Evolutionary conservation across 129 eudicot species (phyloP).

Genomic region (Flaveria linearis): DNA sequence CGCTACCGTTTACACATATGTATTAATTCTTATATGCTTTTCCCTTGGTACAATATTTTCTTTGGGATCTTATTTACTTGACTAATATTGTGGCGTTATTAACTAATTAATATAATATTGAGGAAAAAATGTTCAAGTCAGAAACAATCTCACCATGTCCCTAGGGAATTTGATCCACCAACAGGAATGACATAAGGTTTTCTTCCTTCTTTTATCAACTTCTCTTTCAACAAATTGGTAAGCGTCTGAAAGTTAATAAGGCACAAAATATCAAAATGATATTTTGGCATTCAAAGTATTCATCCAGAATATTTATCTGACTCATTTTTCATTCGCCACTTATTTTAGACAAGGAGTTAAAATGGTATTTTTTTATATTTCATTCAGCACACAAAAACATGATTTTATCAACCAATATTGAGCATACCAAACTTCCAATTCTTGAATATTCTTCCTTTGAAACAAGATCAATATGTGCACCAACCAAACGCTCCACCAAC

Average conservation of each 20-base stretch:
- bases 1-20: neutral
- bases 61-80: neutral
- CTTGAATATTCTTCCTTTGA: conserved; percentile 94
- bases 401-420: neutral
- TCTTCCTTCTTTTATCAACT: conserved; percentile 83
- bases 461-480: conserved; percentile 96
- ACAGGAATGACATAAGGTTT: conserved; percentile 96
- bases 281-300: neutral
- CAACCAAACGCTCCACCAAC: conserved; percentile 93
- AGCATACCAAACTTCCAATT: conserved; percentile 74
- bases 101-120: neutral
- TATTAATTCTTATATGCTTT: neutral
- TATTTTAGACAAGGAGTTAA: neutral
- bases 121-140: neutral
- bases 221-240: conserved; percentile 75
- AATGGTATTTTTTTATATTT: neutral
- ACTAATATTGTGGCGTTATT: neutral
- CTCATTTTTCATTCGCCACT: neutral
- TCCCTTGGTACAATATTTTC: neutral
- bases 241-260: conserved; percentile 60
- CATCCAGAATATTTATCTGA: neutral
- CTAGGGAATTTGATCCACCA: conserved; percentile 97
- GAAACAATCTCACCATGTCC: conserved; percentile 72
- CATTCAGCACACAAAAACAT: neutral
- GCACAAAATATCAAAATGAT: neutral